phyloP scores from a whole-genome alignment of 2,329 filamentous ascomycete genomes.

The Botryotinia narcissicola region DNA sequence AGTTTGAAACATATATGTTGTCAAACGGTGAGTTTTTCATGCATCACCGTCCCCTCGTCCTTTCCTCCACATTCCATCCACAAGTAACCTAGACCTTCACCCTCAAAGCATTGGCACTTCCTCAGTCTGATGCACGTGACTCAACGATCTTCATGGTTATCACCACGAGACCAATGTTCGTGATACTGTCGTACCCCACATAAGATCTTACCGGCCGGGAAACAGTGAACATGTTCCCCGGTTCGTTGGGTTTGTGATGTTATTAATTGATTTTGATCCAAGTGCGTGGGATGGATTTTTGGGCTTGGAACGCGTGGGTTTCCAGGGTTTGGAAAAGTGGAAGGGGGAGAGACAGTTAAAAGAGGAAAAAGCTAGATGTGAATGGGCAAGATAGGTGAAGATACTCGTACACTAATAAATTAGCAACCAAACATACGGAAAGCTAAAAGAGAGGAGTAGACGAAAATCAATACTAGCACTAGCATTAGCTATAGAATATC shows the following conservation, averaged over 20 bases:
- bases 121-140: neutral
- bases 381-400: neutral
- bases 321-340: neutral
- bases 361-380: neutral
- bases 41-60: neutral
- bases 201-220: conserved; percentile 6
- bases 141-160: neutral
- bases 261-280: conserved; percentile 7
- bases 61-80: neutral
- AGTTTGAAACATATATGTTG: conserved; percentile 6
- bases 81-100: neutral
- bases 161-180: neutral
- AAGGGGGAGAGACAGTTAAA: neutral
- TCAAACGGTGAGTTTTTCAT: conserved; percentile 5
- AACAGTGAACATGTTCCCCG: neutral
- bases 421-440: neutral
- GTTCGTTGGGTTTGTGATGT: conserved; percentile 2
- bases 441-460: neutral
- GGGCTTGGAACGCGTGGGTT: neutral
- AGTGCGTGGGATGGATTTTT: neutral
- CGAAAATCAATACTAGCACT: neutral
- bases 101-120: neutral
- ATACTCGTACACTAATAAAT: neutral
- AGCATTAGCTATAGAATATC: neutral
- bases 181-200: neutral